These are phyloP conservation scores for Clonostachys rosea DNA, from an alignment of 2,329 filamentous ascomycete genomes.

Conservation along the genomic window DNA sequence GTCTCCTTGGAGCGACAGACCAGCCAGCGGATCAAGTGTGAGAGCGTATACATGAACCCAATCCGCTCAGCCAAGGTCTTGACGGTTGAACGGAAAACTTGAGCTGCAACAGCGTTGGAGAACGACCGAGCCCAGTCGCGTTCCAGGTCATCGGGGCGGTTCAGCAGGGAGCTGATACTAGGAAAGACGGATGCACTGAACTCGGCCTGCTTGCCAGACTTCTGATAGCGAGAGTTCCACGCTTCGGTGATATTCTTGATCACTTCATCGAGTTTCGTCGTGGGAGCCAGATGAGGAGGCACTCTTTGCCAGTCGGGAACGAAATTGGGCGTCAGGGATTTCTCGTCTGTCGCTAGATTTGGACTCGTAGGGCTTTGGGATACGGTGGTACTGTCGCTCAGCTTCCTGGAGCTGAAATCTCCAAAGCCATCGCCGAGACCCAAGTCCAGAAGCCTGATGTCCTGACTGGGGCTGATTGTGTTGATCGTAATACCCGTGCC, in stretches of 20 bases:
- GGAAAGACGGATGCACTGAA: constrained; percentile 7
- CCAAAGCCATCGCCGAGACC: no score
- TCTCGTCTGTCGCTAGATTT: no score
- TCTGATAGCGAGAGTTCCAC: not conserved
- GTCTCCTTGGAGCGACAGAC: constrained; percentile 12
- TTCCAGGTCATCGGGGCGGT: constrained; percentile 6
- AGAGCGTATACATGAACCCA: constrained; percentile 10
- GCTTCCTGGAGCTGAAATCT: no score
- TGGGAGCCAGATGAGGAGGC: not conserved
- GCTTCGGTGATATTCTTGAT: constrained; percentile 3
- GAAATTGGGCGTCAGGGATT: not conserved
- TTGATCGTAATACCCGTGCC: no score
- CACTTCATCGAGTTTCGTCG: not conserved
- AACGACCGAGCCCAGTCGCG: not conserved
- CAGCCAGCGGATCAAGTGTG: constrained; percentile 9
- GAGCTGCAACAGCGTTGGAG: constrained; percentile 8
- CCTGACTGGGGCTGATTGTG: no score
- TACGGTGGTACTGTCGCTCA: no score
- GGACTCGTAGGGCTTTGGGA: no score
- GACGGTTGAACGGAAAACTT: constrained; percentile 6
- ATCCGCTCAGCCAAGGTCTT: constrained; percentile 7
- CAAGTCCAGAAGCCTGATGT: no score
- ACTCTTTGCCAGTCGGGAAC: not conserved
- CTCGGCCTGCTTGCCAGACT: not conserved
- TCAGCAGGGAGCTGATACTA: constrained; percentile 14